phyloP scores from a whole-genome alignment of 257 asterid genomes.

The Penstemon newberryi region DNA sequence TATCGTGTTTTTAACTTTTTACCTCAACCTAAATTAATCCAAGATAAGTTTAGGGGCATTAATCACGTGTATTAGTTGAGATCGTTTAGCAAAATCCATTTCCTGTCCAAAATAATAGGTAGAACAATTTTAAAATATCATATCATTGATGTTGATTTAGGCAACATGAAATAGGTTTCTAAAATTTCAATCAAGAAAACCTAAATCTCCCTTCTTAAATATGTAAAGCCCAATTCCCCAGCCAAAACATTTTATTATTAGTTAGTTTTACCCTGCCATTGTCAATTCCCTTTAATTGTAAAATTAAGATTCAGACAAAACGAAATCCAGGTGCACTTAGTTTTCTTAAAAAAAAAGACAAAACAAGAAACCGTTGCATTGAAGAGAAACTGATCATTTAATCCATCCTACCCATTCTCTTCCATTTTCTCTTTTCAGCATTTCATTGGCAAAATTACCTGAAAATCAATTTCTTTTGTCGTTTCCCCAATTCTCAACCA shows the following conservation, averaged over 20 bases:
- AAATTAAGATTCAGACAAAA: constrained; percentile 1
- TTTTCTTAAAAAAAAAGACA: constrained; percentile 33
- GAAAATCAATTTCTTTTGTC: constrained; percentile 18
- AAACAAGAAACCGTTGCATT: constrained; percentile 52
- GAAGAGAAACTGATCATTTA: background rate
- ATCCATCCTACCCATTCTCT: constrained; percentile 9
- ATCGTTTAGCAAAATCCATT: constrained; percentile 18
- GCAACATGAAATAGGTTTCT: constrained; percentile 40
- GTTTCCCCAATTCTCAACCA: constrained; percentile 13
- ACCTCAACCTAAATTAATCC: too few relatives aligned
- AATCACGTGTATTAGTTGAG: background rate
- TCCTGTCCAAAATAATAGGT: constrained; percentile 16
- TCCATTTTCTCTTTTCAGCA: constrained; percentile 15
- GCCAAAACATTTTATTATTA: constrained; percentile 34
- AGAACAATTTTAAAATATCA: constrained; percentile 3
- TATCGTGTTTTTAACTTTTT: too few relatives aligned
- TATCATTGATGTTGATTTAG: constrained; percentile 33
- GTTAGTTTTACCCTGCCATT: background rate
- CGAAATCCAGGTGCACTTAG: constrained; percentile 26
- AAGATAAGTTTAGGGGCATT: background rate
- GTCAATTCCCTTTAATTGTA: background rate
- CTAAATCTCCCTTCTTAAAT: background rate
- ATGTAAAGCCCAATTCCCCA: constrained; percentile 30
- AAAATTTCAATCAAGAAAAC: constrained; percentile 16
- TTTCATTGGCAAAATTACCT: constrained; percentile 15